Evolutionary conservation across 257 asterid genomes (phyloP), one percentile per base, ranked within the genome.

Genomic region (Parsonsia alboflavescens): DNA sequence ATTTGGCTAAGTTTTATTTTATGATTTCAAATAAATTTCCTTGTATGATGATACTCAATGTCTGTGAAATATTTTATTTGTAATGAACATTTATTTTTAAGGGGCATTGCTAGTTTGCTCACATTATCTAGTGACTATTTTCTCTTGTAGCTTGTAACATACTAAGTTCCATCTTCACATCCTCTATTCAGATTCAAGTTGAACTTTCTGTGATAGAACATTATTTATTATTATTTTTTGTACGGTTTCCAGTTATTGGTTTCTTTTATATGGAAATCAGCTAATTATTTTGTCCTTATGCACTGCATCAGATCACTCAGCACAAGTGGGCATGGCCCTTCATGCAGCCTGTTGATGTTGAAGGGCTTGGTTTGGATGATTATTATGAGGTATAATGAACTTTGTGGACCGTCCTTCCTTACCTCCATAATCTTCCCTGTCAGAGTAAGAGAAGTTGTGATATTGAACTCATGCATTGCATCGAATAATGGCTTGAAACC

Each of bases 311-410:
- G 97, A 84, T 94, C 74, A 92, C 99, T 19, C 99, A 92, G 79
- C 97, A 90, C 90, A 90, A 90, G 87, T 90, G 88, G 85, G 99
- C 97, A 39, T 92, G 97, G 97, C 99, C 97, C 4, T 94, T 94
- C 87, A 81, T 90, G 97, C 97, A 92, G 73, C 99, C 99, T 30
- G 99, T 94, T 52, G 97, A 94, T 72, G 99, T 90, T 76, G 96
- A 89, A 84, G 99, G 96, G 49, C 99, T 94, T 82, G 93, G 94
- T 66, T 82, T 94, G 86, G 84, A 85, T 80, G 98, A 94, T 78
- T 94, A 94, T 78, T 94, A 92, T 77, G 81, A 91, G 93, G 98
- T 90, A 72, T 26, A 52, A 6, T 8, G 11, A 66, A 36, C 72
- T 71, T 57, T 65, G 3, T 33, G 11, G 68, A 15, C 68, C 52